Base-by-base conservation (phyloP, 306 rosid genomes). In the Hippophae tibetana region DNA sequence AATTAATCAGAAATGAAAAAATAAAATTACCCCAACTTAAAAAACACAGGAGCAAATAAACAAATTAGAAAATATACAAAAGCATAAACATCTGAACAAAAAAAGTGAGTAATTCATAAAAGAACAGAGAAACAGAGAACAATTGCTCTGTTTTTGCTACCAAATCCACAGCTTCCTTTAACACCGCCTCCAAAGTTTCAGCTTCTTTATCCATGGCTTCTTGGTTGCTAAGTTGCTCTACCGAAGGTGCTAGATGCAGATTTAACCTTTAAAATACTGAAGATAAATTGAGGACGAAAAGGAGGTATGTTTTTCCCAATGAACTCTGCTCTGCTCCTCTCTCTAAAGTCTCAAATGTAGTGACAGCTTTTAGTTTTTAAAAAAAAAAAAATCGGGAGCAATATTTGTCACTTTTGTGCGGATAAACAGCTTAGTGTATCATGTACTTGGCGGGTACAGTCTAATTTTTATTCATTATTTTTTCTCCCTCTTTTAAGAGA, bases 101-200 rank as follows among this genome's bases (percentile, higher is more conserved):
- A 54, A 23, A 54, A 60, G 26, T 14, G 52, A 44, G 10, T 43
- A 60, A 1, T 5, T 6, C n/a, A 49, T 12, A 10, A 12, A n/a
- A 58, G 7, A 13, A 40, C 47, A 57, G 57, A 43, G 50, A 56
- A 60, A 60, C 38, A 50, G 69, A 25, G 58, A 49, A 42, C 52
- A 62, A 54, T 49, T 67, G 76, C 58, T 62, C 52, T 59, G 76
- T 61, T 73, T 61, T 38, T 42, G 8, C 26, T 81, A 87, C 95
- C 92, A 87, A 84, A 77, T 87, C 92, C 45, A 84, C 95, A 42
- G 78, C 85, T 76, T 87, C 95, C 71, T 84, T 87, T 69, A 76
- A 18, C 52, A 87, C 89, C 43, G 84, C 89, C 51, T 87, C 86
- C 70, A 87, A 73, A 45, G 71, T 58, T 44, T 75, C 86, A 47